These are phyloP conservation scores for Mycena rosella DNA, from an alignment of 768 basidiomycete genomes.

Conservation along the genomic window DNA sequence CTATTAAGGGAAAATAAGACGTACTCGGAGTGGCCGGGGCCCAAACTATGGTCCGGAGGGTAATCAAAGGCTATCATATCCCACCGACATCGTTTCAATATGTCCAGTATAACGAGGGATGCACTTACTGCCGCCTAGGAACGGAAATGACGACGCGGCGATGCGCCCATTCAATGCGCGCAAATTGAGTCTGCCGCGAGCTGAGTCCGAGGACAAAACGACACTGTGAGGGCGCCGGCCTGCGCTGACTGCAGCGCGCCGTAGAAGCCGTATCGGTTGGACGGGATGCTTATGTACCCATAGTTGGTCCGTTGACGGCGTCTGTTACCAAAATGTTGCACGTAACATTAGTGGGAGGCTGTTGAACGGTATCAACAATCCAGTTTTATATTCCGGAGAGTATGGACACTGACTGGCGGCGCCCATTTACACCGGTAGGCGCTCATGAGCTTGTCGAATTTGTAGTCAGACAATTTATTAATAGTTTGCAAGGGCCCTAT, in stretches of 20 bases:
- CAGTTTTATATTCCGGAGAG: neutral
- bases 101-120: neutral
- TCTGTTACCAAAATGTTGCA: neutral
- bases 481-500: neutral
- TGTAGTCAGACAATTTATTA: neutral
- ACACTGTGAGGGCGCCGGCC: slow-evolving; percentile 3
- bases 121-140: slow-evolving; percentile 13
- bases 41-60: no score
- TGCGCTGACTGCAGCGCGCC: neutral
- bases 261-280: neutral
- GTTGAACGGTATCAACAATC: neutral
- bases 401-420: neutral
- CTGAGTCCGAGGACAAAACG: neutral
- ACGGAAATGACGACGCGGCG: neutral
- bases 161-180: neutral
- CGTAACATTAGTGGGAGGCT: neutral
- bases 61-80: no score
- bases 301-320: slow-evolving; percentile 3
- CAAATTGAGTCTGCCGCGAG: neutral
- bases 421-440: neutral
- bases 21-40: no score
- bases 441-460: neutral
- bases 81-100: neutral
- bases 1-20: no score
- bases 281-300: slow-evolving; percentile 2